Base-by-base conservation (phyloP, 345 rosid species). In the Arabidopsis arenosa region DNA sequence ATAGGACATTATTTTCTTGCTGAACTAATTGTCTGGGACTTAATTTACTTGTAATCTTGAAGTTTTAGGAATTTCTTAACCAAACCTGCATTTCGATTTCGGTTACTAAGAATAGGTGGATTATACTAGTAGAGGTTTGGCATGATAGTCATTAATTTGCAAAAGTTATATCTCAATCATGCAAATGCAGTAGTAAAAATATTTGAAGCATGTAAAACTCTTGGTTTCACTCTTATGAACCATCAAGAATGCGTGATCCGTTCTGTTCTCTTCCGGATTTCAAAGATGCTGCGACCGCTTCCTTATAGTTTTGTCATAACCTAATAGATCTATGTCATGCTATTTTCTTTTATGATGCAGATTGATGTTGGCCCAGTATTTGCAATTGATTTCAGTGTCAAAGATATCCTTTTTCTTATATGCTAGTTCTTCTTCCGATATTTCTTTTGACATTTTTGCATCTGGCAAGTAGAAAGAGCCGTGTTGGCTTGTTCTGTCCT, bases 331-430 rank as follows among this genome's bases (percentile, higher is more conserved):
- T 33, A 18, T 4, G 1, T 49, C 26, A 57, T 79, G 54, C 17
- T 68, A 41, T 57, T 64, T 61, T 51, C 21, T 68, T 68, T 66
- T 58, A 15, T 69, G 70, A 40, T 83, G 87, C 99, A 92, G 98
- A 82, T 84, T 72, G 88, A 85, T 68, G 75, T 83, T 28, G 94
- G 89, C 83, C 88, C 85, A 21, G 87, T 91, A 62, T 89, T 95
- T 81, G 96, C 93, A 59, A 90, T 95, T 84, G 94, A 89, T 81
- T 95, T 84, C 83, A 81, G 73, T 75, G 82, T 92, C 74, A 82
- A 86, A 83, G 97, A 95, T 93, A 95, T 92, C 99, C 99, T 90
- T 79, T 67, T 39, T 44, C 44, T 56, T 72, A 1, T 47, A 40
- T 13, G 4, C 48, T 57, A 53, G 37, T 53, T 65, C 21, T 21